Percentiles rank a stretch among this genome's conserved stretches.
phyloP scores from a whole-genome alignment of 2,329 filamentous ascomycete species.

The Alternaria burnsii region DNA sequence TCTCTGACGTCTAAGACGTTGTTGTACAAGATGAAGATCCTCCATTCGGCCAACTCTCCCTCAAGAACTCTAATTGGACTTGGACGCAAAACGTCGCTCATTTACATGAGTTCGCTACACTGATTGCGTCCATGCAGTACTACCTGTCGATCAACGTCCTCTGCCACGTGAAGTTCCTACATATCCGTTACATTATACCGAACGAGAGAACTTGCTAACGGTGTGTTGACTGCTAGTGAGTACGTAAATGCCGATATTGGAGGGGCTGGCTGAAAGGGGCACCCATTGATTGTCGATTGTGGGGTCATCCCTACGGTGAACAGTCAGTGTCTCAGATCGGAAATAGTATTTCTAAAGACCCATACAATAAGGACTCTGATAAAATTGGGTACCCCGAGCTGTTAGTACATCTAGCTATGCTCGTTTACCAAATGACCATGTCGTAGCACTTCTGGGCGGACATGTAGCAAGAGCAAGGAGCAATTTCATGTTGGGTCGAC shows the following conservation, averaged over 20 bases:
- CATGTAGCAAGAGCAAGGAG: constrained; percentile 26
- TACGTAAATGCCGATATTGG: constrained; percentile 22
- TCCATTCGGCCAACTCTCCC: constrained; percentile 42
- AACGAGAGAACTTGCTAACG: constrained; percentile 36
- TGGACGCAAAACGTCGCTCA: constrained; percentile 38
- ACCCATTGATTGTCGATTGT: constrained; percentile 38
- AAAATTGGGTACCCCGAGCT: constrained; percentile 32
- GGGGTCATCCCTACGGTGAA: constrained; percentile 21
- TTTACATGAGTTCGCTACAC: constrained; percentile 30
- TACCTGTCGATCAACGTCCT: constrained; percentile 41
- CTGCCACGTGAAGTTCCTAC: constrained; percentile 34
- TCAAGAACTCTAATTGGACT: constrained; percentile 28
- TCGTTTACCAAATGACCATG: constrained; percentile 28
- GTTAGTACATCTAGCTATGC: constrained; percentile 26
- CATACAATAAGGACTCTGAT: constrained; percentile 39
- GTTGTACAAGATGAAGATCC: constrained; percentile 39
- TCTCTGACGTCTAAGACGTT: constrained; percentile 40
- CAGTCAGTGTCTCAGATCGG: background rate
- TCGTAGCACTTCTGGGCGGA: constrained; percentile 31
- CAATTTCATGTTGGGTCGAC: constrained; percentile 30
- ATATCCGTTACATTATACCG: constrained; percentile 37
- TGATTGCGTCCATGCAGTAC: constrained; percentile 33
- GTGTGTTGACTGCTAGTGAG: constrained; percentile 25
- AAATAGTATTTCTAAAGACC: background rate
- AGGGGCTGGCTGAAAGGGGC: constrained; percentile 25